A percentile compares a stretch with the other conserved stretches of the same genome.
These are phyloP conservation scores for Magnusiomyces tetraspermus DNA, from an alignment of 1,139 yeast species.

Conservation along the genomic window DNA sequence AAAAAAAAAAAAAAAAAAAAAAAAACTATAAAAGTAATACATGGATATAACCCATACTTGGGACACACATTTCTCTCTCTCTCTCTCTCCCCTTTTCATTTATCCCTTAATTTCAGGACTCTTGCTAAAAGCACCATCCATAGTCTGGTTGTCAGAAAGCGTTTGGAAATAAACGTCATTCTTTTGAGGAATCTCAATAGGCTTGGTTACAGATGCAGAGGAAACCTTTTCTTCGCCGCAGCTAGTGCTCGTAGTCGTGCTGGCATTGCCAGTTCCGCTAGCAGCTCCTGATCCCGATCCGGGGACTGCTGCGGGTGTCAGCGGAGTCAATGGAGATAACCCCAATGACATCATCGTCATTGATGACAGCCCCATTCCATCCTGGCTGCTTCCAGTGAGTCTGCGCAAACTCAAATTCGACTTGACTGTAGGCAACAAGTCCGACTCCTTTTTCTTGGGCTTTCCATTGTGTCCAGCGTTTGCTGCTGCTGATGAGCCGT, in stretches of 20 bases:
- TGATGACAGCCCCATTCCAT: constrained; percentile 15
- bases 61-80: too few relatives aligned
- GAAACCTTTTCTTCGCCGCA: not conserved
- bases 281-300: not conserved
- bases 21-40: too few relatives aligned
- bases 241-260: not conserved
- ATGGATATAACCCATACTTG: too few relatives aligned
- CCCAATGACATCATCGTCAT: constrained; percentile 12
- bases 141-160: constrained; percentile 19
- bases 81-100: too few relatives aligned
- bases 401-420: constrained; percentile 25
- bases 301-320: not conserved
- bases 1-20: too few relatives aligned
- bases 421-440: constrained; percentile 31
- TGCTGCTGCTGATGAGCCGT: not conserved
- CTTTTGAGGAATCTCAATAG: not conserved
- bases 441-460: constrained; percentile 21
- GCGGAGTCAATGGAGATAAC: constrained; percentile 12
- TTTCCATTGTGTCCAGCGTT: not conserved
- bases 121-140: constrained; percentile 32
- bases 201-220: not conserved
- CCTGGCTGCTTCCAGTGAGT: constrained; percentile 12
- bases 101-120: constrained; percentile 23
- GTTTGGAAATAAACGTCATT: constrained; percentile 7
- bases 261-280: not conserved